These are phyloP conservation scores for Candida hungchunana DNA, from an alignment of 805 yeast species.

Conservation along the genomic window DNA sequence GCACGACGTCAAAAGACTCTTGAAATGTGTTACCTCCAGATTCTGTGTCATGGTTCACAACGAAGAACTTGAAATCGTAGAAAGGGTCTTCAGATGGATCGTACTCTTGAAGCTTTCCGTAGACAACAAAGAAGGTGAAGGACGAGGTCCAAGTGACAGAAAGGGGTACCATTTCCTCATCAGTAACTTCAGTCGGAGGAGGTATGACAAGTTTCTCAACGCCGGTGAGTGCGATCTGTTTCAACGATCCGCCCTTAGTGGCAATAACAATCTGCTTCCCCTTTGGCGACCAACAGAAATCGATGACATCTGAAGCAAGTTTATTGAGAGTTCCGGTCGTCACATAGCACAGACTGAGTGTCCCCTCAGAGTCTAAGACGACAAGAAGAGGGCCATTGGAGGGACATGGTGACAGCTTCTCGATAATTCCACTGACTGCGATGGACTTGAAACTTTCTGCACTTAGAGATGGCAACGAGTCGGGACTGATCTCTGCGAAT, in stretches of 20 bases:
- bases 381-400: slow-evolving; percentile 13
- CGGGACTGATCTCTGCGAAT: slow-evolving; percentile 13
- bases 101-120: slow-evolving; percentile 23
- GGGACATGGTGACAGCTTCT: slow-evolving; percentile 25
- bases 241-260: slow-evolving; percentile 15
- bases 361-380: slow-evolving; percentile 14
- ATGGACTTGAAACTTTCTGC: slow-evolving; percentile 11
- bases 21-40: slow-evolving; percentile 15
- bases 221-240: slow-evolving; percentile 13
- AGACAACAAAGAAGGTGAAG: slow-evolving; percentile 24
- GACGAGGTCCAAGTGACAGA: slow-evolving; percentile 18
- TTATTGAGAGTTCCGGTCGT: background rate
- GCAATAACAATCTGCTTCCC: slow-evolving; percentile 20
- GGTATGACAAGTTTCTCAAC: slow-evolving; percentile 7
- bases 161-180: slow-evolving; percentile 15
- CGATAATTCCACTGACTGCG: slow-evolving; percentile 12
- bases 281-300: slow-evolving; percentile 24
- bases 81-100: slow-evolving; percentile 30
- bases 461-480: slow-evolving; percentile 2
- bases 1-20: slow-evolving; percentile 42
- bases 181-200: slow-evolving; percentile 16
- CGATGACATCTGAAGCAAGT: slow-evolving; percentile 18
- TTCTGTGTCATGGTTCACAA: slow-evolving; percentile 12
- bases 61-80: slow-evolving; percentile 23
- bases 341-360: slow-evolving; percentile 17